Conservation (phyloP, 495 filamentous ascomycete species). For the Podospora bellae-mahoneyi region DNA sequence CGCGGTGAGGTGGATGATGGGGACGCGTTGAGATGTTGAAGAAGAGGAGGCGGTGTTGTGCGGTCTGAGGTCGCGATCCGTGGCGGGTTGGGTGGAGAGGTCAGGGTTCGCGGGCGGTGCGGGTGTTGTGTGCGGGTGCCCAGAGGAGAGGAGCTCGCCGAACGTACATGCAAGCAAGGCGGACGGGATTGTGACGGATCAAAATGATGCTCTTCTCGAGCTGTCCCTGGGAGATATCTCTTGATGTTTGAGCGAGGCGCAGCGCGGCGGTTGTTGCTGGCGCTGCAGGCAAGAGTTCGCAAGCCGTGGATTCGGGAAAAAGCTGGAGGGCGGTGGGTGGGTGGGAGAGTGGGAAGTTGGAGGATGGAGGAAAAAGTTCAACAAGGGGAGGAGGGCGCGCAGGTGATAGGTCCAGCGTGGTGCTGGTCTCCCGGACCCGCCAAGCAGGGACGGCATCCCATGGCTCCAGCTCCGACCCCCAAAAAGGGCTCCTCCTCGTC, state of each 20-base stretch:
- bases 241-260: not conserved
- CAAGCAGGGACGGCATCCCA: constrained; percentile 26
- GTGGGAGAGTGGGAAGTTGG: constrained; percentile 10
- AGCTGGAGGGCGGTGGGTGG: constrained; percentile 3
- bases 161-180: constrained; percentile 17
- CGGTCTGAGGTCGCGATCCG: constrained; percentile 32
- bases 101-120: constrained; percentile 22
- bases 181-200: constrained; percentile 2
- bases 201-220: not conserved
- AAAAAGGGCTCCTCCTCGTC: constrained; percentile 31
- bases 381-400: constrained; percentile 33
- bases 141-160: constrained; percentile 12
- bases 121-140: constrained; percentile 24
- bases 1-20: constrained; percentile 19
- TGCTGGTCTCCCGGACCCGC: constrained; percentile 32
- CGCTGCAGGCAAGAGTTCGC: not conserved
- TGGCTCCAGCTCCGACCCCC: constrained; percentile 26
- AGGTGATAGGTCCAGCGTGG: constrained; percentile 28
- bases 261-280: not conserved
- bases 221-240: not conserved
- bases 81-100: constrained; percentile 34
- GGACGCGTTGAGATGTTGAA: constrained; percentile 27
- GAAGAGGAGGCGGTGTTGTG: constrained; percentile 27
- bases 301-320: not conserved
- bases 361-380: constrained; percentile 31